Base-by-base conservation (phyloP, 2,329 filamentous ascomycete genomes). In the Phoma sp. region DNA sequence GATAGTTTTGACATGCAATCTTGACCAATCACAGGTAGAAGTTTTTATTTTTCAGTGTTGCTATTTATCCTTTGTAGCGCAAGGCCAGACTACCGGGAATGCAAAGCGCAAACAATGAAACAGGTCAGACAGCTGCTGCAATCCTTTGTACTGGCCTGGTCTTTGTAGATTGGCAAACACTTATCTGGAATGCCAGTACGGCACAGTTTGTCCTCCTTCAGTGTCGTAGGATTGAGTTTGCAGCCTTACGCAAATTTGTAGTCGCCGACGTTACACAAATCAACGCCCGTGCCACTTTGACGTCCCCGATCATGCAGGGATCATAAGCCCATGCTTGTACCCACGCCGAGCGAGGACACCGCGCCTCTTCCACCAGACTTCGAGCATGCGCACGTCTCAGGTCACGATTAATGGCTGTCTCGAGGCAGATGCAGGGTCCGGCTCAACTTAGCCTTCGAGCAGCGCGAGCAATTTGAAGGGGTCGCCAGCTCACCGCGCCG, bases 211-310 rank as follows among this genome's bases (percentile, higher is more conserved):
- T 10, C 25, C n/a, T n/a, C n/a, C n/a, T n/a, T n/a, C n/a, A n/a
- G n/a, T n/a, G n/a, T n/a, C n/a, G n/a, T n/a, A n/a, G n/a, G n/a
- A n/a, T n/a, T n/a, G n/a, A n/a, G 34, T 29, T 34, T 34, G 26
- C 29, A 47, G 49, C 42, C 49, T 29, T 37, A 37, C 18, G 20
- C n/a, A n/a, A n/a, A n/a, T n/a, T n/a, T n/a, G 23, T 10, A 30
- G 38, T 47, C 50, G 50, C 18, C 50, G 50, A 53, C 18, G 50
- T 53, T 53, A 47, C 50, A 53, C 50, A 7, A 30, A 15, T 15
- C 26, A 17, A 10, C 29, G 36, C 15, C 32, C 4, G 29, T 40
- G 29, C 37, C 28, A 26, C 36, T 17, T 29, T 40, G 38, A 30
- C 38, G 49, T 47, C 49, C 50, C 50, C 50, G 50, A 43, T 53